These are phyloP conservation scores for Rhizophlyctis rosea DNA, from an alignment of 192 early-diverging fungal species.

Conservation along the genomic window DNA sequence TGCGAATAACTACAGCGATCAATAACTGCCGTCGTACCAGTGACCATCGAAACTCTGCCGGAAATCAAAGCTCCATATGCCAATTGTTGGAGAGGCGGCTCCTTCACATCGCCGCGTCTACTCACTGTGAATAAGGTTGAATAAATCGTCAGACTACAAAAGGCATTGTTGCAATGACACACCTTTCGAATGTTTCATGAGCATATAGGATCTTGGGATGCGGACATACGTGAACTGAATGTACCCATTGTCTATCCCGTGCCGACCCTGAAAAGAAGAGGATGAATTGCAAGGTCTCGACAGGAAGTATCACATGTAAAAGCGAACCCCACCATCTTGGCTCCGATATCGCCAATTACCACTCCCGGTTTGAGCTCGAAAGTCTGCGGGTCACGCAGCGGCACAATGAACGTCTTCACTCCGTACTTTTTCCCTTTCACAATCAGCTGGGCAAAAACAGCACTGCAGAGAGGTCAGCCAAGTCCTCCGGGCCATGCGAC, in stretches of 20 bases:
- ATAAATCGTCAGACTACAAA: too few species aligned
- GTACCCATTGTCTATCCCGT: constrained; percentile 90
- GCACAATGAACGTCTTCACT: constrained; percentile 86
- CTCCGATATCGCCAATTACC: constrained; percentile 87
- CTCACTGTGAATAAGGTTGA: too few species aligned
- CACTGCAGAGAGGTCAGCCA: constrained; percentile 55
- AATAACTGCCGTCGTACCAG: constrained; percentile 3
- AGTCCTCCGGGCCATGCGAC: not conserved
- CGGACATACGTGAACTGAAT: constrained; percentile 92
- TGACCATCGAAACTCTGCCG: constrained; percentile 72
- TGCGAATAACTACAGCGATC: not conserved
- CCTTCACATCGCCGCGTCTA: constrained; percentile 72
- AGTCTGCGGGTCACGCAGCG: constrained; percentile 76
- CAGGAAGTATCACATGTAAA: constrained; percentile 70
- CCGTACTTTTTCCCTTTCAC: constrained; percentile 80
- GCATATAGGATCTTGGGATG: constrained; percentile 85
- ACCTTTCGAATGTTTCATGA: constrained; percentile 89
- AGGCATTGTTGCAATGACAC: not conserved
- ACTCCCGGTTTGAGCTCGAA: constrained; percentile 78
- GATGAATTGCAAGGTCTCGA: constrained; percentile 41
- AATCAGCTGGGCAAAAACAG: constrained; percentile 80
- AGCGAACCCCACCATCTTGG: constrained; percentile 82
- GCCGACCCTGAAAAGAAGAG: constrained; percentile 49
- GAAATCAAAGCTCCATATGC: constrained; percentile 84
- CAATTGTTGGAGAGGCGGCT: constrained; percentile 78